Evolutionary conservation across 345 rosid genomes (phyloP).

Genomic region (Boechera divaricarpa): DNA sequence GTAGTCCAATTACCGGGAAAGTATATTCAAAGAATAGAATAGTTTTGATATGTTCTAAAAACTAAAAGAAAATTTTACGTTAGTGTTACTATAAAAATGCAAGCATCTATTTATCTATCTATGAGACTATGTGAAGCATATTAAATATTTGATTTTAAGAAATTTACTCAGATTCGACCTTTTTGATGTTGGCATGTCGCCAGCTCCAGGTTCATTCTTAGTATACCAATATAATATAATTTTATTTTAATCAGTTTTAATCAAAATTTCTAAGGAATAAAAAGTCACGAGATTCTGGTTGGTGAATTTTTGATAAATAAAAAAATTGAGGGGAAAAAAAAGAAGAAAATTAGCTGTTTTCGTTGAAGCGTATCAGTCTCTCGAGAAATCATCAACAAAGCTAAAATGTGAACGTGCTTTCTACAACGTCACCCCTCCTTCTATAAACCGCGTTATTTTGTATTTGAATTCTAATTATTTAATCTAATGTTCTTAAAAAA

Average conservation of each 20-base stretch:
- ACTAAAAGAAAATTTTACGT: neutral
- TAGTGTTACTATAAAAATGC: constrained; percentile 4
- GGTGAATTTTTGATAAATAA: constrained; percentile 3
- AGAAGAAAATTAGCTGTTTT: constrained; percentile 34
- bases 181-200: constrained; percentile 3
- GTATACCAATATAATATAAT: neutral
- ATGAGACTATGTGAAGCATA: neutral
- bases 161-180: neutral
- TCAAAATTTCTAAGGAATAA: constrained; percentile 10
- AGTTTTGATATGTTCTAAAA: neutral
- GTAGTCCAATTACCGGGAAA: neutral
- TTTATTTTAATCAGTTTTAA: neutral
- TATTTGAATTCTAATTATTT: constrained; percentile 21
- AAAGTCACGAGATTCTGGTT: constrained; percentile 37
- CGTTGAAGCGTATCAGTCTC: neutral
- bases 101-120: neutral
- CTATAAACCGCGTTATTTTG: constrained; percentile 31
- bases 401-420: constrained; percentile 42
- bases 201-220: neutral
- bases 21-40: neutral
- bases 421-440: constrained; percentile 32
- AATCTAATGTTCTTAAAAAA: neutral
- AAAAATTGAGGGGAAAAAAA: neutral
- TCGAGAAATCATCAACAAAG: constrained; percentile 11
- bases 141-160: neutral